These are phyloP conservation scores for Erigeron philadelphicus DNA, from an alignment of 140 eudicot species.

Conservation along the genomic window DNA sequence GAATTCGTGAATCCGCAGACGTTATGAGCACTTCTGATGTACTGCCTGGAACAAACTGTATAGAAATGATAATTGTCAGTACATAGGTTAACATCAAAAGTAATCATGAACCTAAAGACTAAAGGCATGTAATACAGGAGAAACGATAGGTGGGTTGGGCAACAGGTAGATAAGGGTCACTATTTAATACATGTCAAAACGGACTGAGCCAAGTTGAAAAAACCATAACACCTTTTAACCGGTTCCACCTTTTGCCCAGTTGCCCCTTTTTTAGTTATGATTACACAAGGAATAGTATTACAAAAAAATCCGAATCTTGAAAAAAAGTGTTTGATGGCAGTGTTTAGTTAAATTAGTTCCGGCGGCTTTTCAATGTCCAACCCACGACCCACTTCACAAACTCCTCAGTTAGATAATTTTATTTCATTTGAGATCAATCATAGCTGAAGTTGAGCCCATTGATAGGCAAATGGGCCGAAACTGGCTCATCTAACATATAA, in stretches of 20 bases:
- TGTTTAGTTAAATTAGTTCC: not conserved
- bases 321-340: not conserved
- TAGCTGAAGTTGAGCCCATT: not conserved
- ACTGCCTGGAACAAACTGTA: conserved; percentile 95
- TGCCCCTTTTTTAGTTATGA: too few species aligned
- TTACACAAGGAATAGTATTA: not conserved
- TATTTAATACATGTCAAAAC: too few species aligned
- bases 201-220: too few species aligned
- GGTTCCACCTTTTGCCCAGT: too few species aligned
- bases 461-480: not conserved
- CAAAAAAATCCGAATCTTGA: not conserved
- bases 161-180: too few species aligned
- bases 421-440: not conserved
- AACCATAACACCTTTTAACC: too few species aligned
- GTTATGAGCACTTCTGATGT: conserved; percentile 83
- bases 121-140: too few species aligned
- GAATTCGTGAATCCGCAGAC: conserved; percentile 92
- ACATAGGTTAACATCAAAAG: not conserved
- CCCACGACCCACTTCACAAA: not conserved
- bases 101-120: not conserved
- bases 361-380: not conserved
- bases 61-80: conserved; percentile 22
- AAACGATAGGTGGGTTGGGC: too few species aligned
- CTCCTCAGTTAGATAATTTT: too few species aligned
- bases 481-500: not conserved